phyloP scores from a whole-genome alignment of 345 rosid species.

The Draba incana region DNA sequence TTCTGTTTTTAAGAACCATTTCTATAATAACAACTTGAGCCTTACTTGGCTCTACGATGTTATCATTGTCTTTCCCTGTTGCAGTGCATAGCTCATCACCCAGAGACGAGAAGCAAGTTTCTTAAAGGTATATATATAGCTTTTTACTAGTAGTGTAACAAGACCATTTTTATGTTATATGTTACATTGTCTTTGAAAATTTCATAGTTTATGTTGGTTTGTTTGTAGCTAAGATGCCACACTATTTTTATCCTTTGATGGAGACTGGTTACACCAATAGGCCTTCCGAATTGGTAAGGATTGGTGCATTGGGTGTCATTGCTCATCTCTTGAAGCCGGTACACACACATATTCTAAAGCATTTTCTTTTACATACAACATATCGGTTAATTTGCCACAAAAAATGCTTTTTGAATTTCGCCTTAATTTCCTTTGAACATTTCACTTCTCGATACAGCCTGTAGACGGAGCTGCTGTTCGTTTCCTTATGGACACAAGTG shows the following conservation, averaged over 20 bases:
- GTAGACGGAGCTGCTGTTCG: slow-evolving; percentile 37
- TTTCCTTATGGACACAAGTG: slow-evolving; percentile 42
- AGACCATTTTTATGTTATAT: not conserved
- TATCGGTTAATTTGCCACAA: not conserved
- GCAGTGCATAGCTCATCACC: slow-evolving; percentile 55
- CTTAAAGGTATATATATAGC: slow-evolving; percentile 50
- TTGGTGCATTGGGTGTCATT: slow-evolving; percentile 61
- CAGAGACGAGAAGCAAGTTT: slow-evolving; percentile 48
- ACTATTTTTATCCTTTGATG: slow-evolving; percentile 54
- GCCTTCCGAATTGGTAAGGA: slow-evolving; percentile 52
- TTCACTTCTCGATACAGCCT: slow-evolving; percentile 40
- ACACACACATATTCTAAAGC: slow-evolving; percentile 14
- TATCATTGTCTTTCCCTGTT: slow-evolving; percentile 8
- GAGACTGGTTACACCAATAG: slow-evolving; percentile 25
- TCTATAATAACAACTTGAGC: slow-evolving; percentile 7
- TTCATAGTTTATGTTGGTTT: slow-evolving; percentile 17
- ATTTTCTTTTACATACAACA: not conserved
- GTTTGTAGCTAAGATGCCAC: slow-evolving; percentile 51
- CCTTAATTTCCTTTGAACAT: not conserved
- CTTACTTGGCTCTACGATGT: not conserved
- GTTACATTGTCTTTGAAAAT: slow-evolving; percentile 1
- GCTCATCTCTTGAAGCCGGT: slow-evolving; percentile 56
- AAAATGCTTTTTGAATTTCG: not conserved
- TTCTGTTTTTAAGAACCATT: not conserved
- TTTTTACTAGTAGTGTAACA: slow-evolving; percentile 10